Base-by-base conservation (phyloP, 1,284 basidiomycete species). In the Apiotrichum veenhuisii region DNA sequence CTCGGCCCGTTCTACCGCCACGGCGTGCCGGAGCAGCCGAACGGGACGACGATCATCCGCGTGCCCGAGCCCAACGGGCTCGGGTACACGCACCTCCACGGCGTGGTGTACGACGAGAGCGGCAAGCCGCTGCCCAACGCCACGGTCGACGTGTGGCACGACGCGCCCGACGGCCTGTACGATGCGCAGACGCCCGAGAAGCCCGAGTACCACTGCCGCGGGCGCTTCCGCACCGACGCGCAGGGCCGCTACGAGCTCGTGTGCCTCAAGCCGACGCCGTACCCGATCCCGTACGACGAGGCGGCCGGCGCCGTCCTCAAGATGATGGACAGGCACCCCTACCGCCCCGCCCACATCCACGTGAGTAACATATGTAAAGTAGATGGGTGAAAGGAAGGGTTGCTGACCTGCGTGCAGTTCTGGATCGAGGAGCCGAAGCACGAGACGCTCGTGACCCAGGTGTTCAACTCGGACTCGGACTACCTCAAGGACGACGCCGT, bases 401-500 rank as follows among this genome's bases (percentile, higher is more conserved):
- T n/a, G n/a, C n/a, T n/a, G 15, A n/a, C 33, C 14, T 34, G 33
- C 33, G 14, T 8, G 10, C 75, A 59, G 50, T 73, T 72, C 56
- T 67, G 62, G 58, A 64, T 69, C 49, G 54, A 63, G 41, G 67
- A 66, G 1, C 58, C 54, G 0, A 67, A 63, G 20, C 65, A 69
- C 65, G 65, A 64, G 50, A 64, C 62, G 3, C 64, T 72, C 20
- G 63, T 72, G 7, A 69, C 69, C 1, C 70, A 72, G 57, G 63
- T 78, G 50, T 78, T 76, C 43, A 69, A 73, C 55, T 54, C 64
- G 40, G 65, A 71, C 38, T 73, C 71, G 59, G 55, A 71, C 26
- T 77, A 76, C 55, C 66, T 78, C 26, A 67, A 69, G 36, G 69
- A 71, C 34, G 77, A 78, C 52, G 63, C 74, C 15, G 76, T 77